phyloP scores from a whole-genome alignment of 2,329 filamentous ascomycete species.

The Talaromyces sp. region DNA sequence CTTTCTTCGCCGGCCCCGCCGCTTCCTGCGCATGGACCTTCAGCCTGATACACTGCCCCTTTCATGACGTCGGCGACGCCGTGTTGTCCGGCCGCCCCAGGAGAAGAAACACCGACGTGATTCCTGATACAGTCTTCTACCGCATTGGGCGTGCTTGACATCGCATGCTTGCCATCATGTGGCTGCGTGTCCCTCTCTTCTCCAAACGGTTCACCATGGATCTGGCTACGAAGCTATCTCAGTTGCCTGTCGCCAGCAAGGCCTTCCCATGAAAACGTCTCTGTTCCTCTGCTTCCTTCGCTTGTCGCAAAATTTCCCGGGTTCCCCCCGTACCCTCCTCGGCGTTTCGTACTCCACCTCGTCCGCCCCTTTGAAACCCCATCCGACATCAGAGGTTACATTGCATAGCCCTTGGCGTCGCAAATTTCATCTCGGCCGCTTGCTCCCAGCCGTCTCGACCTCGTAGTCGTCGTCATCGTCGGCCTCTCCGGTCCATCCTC shows the following conservation, averaged over 20 bases:
- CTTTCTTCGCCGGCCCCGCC: constrained; percentile 8
- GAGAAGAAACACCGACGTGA: not conserved
- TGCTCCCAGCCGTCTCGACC: not conserved
- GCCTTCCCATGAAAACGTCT: not conserved
- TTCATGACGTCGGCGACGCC: constrained; percentile 13
- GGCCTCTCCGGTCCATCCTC: constrained; percentile 8
- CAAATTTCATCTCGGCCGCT: constrained; percentile 8
- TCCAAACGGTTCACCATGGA: not conserved
- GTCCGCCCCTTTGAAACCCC: constrained; percentile 2
- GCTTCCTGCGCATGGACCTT: constrained; percentile 9
- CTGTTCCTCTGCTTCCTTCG: not conserved
- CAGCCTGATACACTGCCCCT: constrained; percentile 15
- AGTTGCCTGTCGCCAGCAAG: constrained; percentile 3
- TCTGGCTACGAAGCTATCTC: constrained; percentile 8
- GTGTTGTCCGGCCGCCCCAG: constrained; percentile 1
- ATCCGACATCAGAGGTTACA: constrained; percentile 11
- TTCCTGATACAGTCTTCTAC: not conserved
- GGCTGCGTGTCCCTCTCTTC: not conserved
- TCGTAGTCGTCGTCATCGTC: constrained; percentile 11
- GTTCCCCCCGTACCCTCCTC: constrained; percentile 4
- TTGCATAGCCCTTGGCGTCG: constrained; percentile 7
- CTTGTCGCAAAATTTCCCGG: constrained; percentile 5
- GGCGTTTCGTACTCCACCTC: constrained; percentile 3
- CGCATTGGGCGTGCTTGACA: constrained; percentile 1
- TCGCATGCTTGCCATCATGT: not conserved